Evolutionary conservation across 345 rosid species (phyloP).

Genomic region (Excoecaria agallocha): DNA sequence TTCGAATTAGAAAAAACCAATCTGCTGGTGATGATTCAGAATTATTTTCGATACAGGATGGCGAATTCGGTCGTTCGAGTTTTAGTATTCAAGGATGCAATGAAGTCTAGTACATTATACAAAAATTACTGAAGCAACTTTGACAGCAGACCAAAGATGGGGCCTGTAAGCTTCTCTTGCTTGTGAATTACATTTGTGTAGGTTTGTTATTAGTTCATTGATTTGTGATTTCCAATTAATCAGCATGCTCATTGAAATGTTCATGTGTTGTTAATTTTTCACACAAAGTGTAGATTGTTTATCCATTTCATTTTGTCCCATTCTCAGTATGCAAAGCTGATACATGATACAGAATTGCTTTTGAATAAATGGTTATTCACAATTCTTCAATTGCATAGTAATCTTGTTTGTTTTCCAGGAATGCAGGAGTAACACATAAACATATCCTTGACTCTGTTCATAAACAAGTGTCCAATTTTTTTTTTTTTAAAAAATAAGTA

Average conservation of each 20-base stretch:
- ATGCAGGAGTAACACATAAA: no score
- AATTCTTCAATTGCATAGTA: background rate
- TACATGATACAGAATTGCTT: slow-evolving; percentile 15
- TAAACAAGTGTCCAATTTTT: no score
- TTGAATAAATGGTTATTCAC: background rate
- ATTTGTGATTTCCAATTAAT: slow-evolving; percentile 16
- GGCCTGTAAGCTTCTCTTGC: slow-evolving; percentile 27
- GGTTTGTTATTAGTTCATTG: slow-evolving; percentile 23
- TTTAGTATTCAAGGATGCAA: slow-evolving; percentile 21
- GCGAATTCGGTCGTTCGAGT: slow-evolving; percentile 14
- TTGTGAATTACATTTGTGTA: slow-evolving; percentile 28
- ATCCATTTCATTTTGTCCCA: slow-evolving; percentile 1
- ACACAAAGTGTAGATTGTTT: slow-evolving; percentile 17
- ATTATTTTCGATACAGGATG: slow-evolving; percentile 22
- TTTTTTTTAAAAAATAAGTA: no score
- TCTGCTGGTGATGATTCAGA: slow-evolving; percentile 41
- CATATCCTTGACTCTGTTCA: no score
- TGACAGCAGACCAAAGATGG: slow-evolving; percentile 21
- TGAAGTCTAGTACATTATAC: slow-evolving; percentile 14
- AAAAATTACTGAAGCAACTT: slow-evolving; percentile 9
- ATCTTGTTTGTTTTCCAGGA: background rate
- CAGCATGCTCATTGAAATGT: slow-evolving; percentile 24
- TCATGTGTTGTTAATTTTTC: slow-evolving; percentile 20
- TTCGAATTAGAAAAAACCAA: slow-evolving; percentile 27
- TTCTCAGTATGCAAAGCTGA: slow-evolving; percentile 21